Evolutionary conservation across 2,329 filamentous ascomycete species (phyloP).

Genomic region (Aspergillus tanneri): DNA sequence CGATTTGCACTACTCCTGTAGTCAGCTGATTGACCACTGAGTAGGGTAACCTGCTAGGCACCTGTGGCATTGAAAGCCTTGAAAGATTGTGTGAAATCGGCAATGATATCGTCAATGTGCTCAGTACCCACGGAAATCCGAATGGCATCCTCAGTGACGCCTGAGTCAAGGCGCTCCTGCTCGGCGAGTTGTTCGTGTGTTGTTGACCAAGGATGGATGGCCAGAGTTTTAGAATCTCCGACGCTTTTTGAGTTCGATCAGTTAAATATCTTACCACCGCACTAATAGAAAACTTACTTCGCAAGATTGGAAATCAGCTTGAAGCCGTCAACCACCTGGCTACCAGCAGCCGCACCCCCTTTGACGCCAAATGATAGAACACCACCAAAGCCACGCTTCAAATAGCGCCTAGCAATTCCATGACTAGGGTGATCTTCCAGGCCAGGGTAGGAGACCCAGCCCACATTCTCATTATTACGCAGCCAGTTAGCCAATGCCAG

Average conservation of each 20-base stretch:
- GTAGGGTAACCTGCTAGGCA: too few species aligned
- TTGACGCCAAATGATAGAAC: conserved; percentile 93
- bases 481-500: conserved; percentile 78
- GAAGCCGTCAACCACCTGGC: conserved; percentile 87
- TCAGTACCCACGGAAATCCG: conserved; percentile 94
- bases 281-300: conserved; percentile 54
- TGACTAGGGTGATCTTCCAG: conserved; percentile 79
- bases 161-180: conserved; percentile 75
- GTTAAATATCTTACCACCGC: conserved; percentile 1
- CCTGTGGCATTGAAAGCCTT: conserved; percentile 47
- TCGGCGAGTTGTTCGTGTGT: conserved; percentile 90
- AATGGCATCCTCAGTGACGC: conserved; percentile 85
- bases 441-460: conserved; percentile 93
- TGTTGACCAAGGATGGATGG: conserved; percentile 92
- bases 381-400: conserved; percentile 80
- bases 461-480: conserved; percentile 76
- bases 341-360: conserved; percentile 78
- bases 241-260: conserved; percentile 52
- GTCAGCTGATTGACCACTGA: too few species aligned
- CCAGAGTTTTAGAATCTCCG: conserved; percentile 90
- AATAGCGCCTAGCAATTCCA: conserved; percentile 79
- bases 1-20: too few species aligned
- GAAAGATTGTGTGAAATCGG: conserved; percentile 91
- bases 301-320: conserved; percentile 94
- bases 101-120: conserved; percentile 96